A percentile compares a stretch with the other conserved stretches of the same genome.
Conservation (phyloP, 2,329 filamentous ascomycete genomes). For the Bipolaris oryzae region DNA sequence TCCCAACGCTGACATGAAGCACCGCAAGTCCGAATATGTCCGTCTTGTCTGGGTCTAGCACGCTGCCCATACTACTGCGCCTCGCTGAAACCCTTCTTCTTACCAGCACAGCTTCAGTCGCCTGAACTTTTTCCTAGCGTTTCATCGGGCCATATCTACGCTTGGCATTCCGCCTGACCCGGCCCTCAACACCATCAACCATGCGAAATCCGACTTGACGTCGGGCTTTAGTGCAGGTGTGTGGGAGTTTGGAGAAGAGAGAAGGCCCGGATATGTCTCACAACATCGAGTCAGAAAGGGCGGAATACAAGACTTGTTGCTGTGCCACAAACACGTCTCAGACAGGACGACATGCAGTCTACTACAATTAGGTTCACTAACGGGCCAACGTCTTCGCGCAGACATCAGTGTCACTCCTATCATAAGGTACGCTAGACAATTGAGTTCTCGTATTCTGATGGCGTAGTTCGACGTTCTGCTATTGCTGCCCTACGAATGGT, state of each 20-base stretch:
- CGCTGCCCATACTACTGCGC: not conserved
- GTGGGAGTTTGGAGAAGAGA: not conserved
- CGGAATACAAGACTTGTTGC: not conserved
- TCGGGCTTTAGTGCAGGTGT: not conserved
- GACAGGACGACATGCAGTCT: not conserved
- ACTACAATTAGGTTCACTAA: not conserved
- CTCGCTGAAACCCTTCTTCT: not conserved
- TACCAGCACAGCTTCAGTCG: not conserved
- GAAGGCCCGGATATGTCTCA: slow-evolving; percentile 1
- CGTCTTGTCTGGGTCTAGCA: not conserved
- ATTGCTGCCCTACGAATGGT: not conserved
- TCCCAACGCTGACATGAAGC: not conserved
- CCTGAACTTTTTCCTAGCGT: not conserved
- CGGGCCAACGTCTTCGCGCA: not conserved
- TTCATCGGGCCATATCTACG: not conserved
- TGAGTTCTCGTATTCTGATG: not conserved
- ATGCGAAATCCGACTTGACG: not conserved
- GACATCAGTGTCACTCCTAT: not conserved
- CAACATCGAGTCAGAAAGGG: not conserved
- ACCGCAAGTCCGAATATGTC: too few relatives aligned
- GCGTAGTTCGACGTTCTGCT: not conserved
- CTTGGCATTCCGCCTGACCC: not conserved
- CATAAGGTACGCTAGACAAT: not conserved
- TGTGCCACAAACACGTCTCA: not conserved
- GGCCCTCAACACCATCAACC: slow-evolving; percentile 1